Evolutionary conservation across 176 grass and related monocot genomes (phyloP), one percentile per base, ranked within the genome.

Genomic region (Hsuehochloa calcarea): DNA sequence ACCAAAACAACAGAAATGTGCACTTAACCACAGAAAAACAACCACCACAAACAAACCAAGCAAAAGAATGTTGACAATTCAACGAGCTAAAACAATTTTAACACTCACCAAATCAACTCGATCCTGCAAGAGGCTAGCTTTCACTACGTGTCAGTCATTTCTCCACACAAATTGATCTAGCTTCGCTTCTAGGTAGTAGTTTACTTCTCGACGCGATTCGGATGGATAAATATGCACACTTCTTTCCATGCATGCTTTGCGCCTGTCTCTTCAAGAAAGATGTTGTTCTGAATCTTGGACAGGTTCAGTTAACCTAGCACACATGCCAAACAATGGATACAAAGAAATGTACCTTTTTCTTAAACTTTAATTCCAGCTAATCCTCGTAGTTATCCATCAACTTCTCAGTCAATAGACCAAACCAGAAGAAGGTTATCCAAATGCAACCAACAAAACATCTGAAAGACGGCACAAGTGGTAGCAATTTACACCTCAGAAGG

Each of bases 121-220:
- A 66, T 86, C 65, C 49, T 82, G 10, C 26, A 19, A 60, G 66
- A 51, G 46, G 12, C 44, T 71, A 68, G 19, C 2, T 82, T 78
- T 66, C 31, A 78, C 58, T 74, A 68, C 54, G 64, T 54, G 80
- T 84, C 67, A 51, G 29, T 8, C 14, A 62, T 90, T 74, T 69
- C 31, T 80, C 89, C 74, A 75, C 74, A 15, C 34, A 80, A 31
- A 75, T 68, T 26, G 37, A 52, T 84, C 19, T 38, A 54, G 35
- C 20, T 70, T 34, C 71, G 51, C 35, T 29, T 66, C 34, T 72
- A 70, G 41, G 6, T 10, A 66, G 11, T 56, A 66, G 11, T 56
- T 83, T 20, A 83, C 20, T 76, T 47, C 38, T 49, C 0, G 0
- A 40, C 20, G 22, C 12, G 38, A 50, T 65, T 81, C 14, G 17